Evolutionary conservation across 23 red algal species (phyloP).

Genomic region (Porphyridium purpureum): DNA sequence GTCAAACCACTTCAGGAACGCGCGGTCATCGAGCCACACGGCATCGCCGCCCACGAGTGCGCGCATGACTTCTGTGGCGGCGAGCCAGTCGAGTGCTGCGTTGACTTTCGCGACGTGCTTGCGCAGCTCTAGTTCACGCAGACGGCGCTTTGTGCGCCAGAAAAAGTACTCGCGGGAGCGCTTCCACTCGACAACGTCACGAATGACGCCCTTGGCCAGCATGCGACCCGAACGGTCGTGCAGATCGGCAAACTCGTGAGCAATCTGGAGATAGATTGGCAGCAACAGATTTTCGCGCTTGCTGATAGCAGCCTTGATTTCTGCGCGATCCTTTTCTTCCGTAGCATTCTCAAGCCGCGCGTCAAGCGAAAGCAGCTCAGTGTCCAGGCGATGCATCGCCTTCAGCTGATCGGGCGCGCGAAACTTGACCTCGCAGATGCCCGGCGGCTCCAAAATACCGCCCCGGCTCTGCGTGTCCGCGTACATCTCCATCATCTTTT

Average conservation of each 20-base stretch:
- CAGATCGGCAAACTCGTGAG: constrained; percentile 10
- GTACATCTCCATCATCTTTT: constrained; percentile 12
- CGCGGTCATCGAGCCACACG: neutral
- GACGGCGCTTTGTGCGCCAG: constrained; percentile 6
- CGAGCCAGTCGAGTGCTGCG: neutral
- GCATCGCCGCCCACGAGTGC: neutral
- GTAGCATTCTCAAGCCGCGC: constrained; percentile 2
- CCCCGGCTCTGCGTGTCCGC: constrained; percentile 4
- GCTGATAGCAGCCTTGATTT: constrained; percentile 3
- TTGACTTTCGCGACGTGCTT: constrained; percentile 1
- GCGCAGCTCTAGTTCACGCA: neutral
- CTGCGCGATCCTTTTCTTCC: constrained; percentile 2
- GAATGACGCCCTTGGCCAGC: constrained; percentile 6
- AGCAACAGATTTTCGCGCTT: neutral
- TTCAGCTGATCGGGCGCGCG: neutral
- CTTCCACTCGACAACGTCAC: constrained; percentile 7
- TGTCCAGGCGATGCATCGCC: constrained; percentile 10
- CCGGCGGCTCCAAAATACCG: constrained; percentile 9
- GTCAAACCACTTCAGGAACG: neutral
- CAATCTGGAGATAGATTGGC: constrained; percentile 6
- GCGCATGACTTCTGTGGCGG: neutral
- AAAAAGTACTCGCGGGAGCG: constrained; percentile 8
- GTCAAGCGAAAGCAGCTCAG: constrained; percentile 4
- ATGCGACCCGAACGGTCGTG: constrained; percentile 6
- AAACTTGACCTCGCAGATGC: constrained; percentile 10